A percentile compares a stretch with the other conserved stretches of the same genome.
phyloP scores from a whole-genome alignment of 2,329 filamentous ascomycete genomes.

The Fusarium sp. region DNA sequence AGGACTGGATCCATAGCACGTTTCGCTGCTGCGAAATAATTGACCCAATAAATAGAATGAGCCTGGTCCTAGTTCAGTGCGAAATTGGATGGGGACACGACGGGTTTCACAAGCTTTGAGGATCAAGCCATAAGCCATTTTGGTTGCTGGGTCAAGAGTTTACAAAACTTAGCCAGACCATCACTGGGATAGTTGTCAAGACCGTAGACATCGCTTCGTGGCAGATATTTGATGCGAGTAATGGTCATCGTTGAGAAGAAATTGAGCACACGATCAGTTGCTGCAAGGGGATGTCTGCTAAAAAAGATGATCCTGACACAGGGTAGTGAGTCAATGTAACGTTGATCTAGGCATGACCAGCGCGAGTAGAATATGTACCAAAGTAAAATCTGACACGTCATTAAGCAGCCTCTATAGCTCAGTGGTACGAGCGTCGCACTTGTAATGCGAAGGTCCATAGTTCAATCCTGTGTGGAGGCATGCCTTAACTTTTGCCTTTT shows the following conservation, averaged over 20 bases:
- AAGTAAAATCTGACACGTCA: not conserved
- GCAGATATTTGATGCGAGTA: not conserved
- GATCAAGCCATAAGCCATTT: too few species aligned
- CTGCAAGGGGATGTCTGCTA: not conserved
- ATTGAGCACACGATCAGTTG: conserved; percentile 12
- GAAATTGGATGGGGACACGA: not conserved
- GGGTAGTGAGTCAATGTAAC: not conserved
- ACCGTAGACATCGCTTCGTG: too few species aligned
- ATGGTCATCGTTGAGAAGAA: not conserved
- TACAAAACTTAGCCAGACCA: too few species aligned
- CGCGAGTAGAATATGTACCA: fast-evolving
- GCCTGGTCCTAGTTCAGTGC: not conserved
- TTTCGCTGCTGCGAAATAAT: not conserved
- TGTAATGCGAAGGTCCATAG: conserved; percentile 40
- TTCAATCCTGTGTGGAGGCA: conserved; percentile 41
- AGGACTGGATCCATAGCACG: not conserved
- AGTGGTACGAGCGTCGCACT: conserved; percentile 40
- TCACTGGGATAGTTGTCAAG: too few species aligned
- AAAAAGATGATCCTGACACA: too few species aligned
- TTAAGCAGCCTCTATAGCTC: conserved; percentile 33
- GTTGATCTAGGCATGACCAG: not conserved
- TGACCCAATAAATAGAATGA: not conserved
- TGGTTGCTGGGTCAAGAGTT: too few species aligned
- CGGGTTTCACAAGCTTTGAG: too few species aligned
- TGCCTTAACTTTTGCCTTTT: not conserved